Base-by-base conservation (phyloP, 192 early-diverging fungal species). In the Mortierella hygrophila region DNA sequence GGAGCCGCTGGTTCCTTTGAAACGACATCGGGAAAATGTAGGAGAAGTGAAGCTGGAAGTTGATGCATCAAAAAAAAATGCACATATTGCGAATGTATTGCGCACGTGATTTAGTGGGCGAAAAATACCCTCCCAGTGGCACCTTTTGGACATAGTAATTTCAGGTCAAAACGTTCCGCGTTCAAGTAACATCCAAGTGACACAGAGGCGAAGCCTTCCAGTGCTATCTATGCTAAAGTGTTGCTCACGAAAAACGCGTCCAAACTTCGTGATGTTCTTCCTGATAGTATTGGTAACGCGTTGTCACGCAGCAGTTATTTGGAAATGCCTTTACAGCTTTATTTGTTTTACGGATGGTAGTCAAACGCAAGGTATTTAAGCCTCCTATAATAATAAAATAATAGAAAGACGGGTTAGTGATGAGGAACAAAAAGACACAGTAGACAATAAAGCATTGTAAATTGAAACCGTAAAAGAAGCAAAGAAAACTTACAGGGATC, bases 281-380 rank as follows among this genome's bases (percentile, higher is more conserved):
- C 49, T 52, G 49, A 52, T 20, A 52, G 18, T 6, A 52, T 21
- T 18, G 7, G 10, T 40, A 40, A 3, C 49, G 5, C 35, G 35
- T 35, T 35, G 49, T 21, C 49, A 52, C 49, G 18, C 16, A 49
- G 23, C 32, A 5, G 4, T 32, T 26, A 29, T 65, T 29, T 65
- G 57, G 13, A 65, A 32, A 13, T 65, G 60, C 60, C 60, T 65
- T 35, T 65, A 32, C 29, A 65, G 60, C 60, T 65, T 65, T 65
- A 65, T 65, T 60, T 23, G n/a, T 13, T 32, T 65, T 65, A 65
- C 60, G 60, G 26, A 6, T 65, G 60, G 13, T 13, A 32, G 38
- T 42, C 60, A 40, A 71, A 71, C 41, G n/a, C 70, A 71, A 84
- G 29, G 11, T 20, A 75, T 78, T 80, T 89, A 89, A 73, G 76